Conservation (phyloP, 805 yeast genomes). For the Jamesozyma gamospora region DNA sequence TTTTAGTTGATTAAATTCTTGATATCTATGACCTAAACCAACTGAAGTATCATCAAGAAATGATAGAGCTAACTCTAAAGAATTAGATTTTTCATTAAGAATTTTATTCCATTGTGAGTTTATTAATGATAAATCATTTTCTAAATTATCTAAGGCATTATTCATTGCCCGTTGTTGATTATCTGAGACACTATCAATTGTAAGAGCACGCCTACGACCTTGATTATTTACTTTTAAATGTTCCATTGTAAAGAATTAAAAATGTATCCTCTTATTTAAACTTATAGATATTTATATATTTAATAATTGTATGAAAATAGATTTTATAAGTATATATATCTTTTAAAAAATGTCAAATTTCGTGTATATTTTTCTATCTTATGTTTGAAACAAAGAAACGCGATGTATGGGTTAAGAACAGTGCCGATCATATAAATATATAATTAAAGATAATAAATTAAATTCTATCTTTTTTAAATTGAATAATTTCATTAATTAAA, state of each 20-base stretch:
- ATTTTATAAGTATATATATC: neutral
- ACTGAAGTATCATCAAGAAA: constrained; percentile 80
- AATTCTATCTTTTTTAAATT: constrained; percentile 33
- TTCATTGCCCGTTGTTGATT: constrained; percentile 24
- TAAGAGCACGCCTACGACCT: constrained; percentile 24
- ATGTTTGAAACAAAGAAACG: too few species aligned
- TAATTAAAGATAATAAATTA: too few species aligned
- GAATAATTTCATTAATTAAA: constrained; percentile 43
- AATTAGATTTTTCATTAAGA: constrained; percentile 51
- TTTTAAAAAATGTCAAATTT: too few species aligned
- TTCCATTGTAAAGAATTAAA: constrained; percentile 10
- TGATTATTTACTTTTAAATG: constrained; percentile 7
- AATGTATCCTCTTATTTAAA: too few species aligned
- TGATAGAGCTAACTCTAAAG: constrained; percentile 75
- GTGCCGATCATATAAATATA: too few species aligned
- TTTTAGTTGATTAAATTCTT: constrained; percentile 56
- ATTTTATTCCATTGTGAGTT: constrained; percentile 42
- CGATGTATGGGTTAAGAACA: neutral
- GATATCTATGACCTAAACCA: constrained; percentile 70
- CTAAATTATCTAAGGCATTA: constrained; percentile 21
- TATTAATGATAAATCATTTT: constrained; percentile 25
- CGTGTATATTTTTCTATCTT: too few species aligned
- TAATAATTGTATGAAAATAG: too few species aligned
- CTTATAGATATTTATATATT: too few species aligned
- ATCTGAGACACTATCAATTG: constrained; percentile 22